Evolutionary conservation across 2,329 filamentous ascomycete species (phyloP), one percentile per base, ranked within the genome.

Genomic region (Aureobasidium sp.): DNA sequence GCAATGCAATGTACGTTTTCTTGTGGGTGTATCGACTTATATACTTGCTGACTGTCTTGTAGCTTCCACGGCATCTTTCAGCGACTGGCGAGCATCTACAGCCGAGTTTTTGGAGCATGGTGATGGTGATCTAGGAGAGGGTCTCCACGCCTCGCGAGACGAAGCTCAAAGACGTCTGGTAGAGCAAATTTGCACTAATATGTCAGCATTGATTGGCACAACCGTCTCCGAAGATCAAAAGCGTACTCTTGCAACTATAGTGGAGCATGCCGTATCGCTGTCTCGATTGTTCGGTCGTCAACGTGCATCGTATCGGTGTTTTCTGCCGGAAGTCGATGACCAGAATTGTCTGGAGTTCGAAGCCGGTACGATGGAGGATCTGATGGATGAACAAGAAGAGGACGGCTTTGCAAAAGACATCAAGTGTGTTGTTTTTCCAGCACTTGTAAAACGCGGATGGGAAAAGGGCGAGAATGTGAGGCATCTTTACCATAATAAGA

Each of bases 41-140:
- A 22, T 21, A 14, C 5, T 37, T 34, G 8, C 44, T 48, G 44
- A 37, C 14, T 19, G 3, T 37, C 32, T 6, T 32, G 5, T 12
- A 54, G 51, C 51, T 24, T 12, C 42, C n/a, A 48, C 24, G 4
- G 76, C 79, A 57, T 71, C 76, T 25, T 74, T 83, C 57, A 85
- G 84, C 63, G 78, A 82, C 62, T 86, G 83, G 83, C 79, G 83
- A 34, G 79, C 82, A 5, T 72, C 75, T n/a, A 86, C 83, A 1
- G 72, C 85, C 35, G 73, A 78, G 38, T 66, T 86, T 47, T 75
- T 74, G 51, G 79, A 79, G 60, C 78, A 79, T 1, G 24, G 17
- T 32, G 58, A 60, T 6, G 54, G 22, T 1, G 29, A 29, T 21
- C 11, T 44, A 30, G 29, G 38, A 4, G 29, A 37, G 30, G 19